Evolutionary conservation across 352 stramenopile species (phyloP).

Genomic region (Hyaloperonospora brassicae): DNA sequence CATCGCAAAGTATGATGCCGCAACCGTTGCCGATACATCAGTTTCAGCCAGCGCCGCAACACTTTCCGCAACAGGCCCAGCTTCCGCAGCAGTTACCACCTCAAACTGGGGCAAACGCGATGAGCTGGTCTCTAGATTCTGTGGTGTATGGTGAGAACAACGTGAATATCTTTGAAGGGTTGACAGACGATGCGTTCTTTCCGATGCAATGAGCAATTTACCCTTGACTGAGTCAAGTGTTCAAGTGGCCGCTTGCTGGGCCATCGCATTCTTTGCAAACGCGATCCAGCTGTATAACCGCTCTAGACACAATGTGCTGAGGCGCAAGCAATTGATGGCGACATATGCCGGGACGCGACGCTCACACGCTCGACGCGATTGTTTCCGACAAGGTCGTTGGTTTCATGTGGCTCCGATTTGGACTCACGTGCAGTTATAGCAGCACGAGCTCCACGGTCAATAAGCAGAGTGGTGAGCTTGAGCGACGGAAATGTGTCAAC

Average conservation of each 20-base stretch:
- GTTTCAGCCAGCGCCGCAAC: constrained; percentile 21
- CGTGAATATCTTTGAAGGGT: constrained; percentile 67
- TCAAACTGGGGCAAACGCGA: constrained; percentile 13
- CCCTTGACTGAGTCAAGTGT: constrained; percentile 15
- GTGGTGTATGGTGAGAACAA: constrained; percentile 43
- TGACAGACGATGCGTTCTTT: constrained; percentile 68
- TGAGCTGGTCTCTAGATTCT: constrained; percentile 21
- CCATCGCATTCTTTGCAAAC: constrained; percentile 1
- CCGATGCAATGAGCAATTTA: constrained; percentile 48
- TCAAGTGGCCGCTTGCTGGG: constrained; percentile 22
- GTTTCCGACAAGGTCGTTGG: constrained; percentile 53
- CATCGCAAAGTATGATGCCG: constrained; percentile 24
- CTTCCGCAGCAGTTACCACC: constrained; percentile 18
- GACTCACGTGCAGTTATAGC: constrained; percentile 16
- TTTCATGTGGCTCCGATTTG: constrained; percentile 51
- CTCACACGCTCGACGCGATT: constrained; percentile 33
- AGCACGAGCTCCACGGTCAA: constrained; percentile 41
- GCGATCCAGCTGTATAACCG: constrained; percentile 42
- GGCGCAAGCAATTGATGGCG: constrained; percentile 31
- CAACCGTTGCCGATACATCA: constrained; percentile 19
- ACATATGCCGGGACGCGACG: constrained; percentile 41
- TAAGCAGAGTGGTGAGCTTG: constrained; percentile 34
- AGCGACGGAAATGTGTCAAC: constrained; percentile 13
- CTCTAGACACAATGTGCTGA: constrained; percentile 44
- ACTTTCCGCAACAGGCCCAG: constrained; percentile 28